A percentile compares a stretch with the other conserved stretches of the same genome.
Conservation (phyloP, 176 grass and related monocot genomes). For the Tillandsia fasciculata region DNA sequence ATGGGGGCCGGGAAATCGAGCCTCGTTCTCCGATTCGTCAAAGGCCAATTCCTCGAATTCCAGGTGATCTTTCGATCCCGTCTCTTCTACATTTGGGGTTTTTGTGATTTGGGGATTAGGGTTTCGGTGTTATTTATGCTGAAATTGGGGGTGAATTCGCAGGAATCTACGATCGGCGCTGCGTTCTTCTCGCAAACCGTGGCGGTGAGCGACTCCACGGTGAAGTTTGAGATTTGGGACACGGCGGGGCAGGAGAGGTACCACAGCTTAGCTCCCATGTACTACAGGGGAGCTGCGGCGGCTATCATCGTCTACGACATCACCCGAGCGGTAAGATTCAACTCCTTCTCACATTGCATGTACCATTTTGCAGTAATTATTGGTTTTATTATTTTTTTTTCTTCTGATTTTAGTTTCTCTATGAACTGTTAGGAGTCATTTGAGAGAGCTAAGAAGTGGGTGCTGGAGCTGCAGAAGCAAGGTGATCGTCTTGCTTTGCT, state of each 20-base stretch:
- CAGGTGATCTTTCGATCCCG: constrained; percentile 32
- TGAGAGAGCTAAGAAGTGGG: constrained; percentile 87
- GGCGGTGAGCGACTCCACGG: not conserved
- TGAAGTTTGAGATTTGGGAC: not conserved
- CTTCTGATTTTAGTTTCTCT: not conserved
- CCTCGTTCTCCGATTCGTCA: constrained; percentile 88
- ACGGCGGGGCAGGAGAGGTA: constrained; percentile 4
- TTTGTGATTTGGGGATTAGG: not conserved
- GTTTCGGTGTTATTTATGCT: not conserved
- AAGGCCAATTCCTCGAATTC: constrained; percentile 92
- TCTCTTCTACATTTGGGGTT: not conserved
- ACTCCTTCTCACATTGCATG: not conserved
- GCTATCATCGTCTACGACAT: constrained; percentile 1
- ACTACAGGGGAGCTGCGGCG: constrained; percentile 4
- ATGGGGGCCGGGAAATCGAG: constrained; percentile 93
- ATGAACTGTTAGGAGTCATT: constrained; percentile 52
- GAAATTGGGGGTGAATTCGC: not conserved
- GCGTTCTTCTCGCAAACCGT: constrained; percentile 1
- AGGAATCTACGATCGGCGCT: not conserved
- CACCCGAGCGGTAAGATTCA: not conserved
- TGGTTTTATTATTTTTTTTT: not conserved
- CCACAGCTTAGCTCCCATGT: constrained; percentile 1
- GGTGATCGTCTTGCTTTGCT: constrained; percentile 33
- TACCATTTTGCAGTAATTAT: not conserved
- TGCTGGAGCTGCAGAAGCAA: constrained; percentile 90